These are phyloP conservation scores for Babesia caballi DNA, from an alignment of 169 alveolate species.

Conservation along the genomic window DNA sequence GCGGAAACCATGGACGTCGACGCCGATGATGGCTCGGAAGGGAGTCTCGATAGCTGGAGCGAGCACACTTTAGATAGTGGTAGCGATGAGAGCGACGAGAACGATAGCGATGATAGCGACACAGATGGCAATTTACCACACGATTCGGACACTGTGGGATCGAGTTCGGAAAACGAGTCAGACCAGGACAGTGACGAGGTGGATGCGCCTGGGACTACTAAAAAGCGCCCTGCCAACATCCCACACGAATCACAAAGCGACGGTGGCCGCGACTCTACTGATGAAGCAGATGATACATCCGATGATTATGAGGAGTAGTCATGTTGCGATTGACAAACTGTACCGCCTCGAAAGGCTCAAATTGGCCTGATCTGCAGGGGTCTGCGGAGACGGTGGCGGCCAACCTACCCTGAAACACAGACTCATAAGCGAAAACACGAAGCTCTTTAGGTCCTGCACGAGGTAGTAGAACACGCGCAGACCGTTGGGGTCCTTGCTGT, in stretches of 20 bases:
- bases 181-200: too few relatives aligned
- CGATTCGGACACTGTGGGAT: too few relatives aligned
- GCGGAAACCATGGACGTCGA: conserved; percentile 1
- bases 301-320: too few relatives aligned
- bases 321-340: too few relatives aligned
- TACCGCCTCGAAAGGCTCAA: too few relatives aligned
- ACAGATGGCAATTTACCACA: too few relatives aligned
- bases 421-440: conserved; percentile 89
- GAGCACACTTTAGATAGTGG: neutral
- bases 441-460: conserved; percentile 91
- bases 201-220: too few relatives aligned
- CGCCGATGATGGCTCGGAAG: neutral
- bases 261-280: too few relatives aligned
- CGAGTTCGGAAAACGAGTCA: too few relatives aligned
- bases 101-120: conserved; percentile 6
- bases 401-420: conserved; percentile 87
- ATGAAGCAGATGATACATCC: too few relatives aligned
- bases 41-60: neutral
- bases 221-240: too few relatives aligned
- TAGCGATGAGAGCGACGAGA: conserved; percentile 20
- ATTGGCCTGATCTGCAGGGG: conserved; percentile 53
- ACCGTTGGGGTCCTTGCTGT: conserved; percentile 92
- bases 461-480: conserved; percentile 89
- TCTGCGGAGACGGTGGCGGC: neutral
- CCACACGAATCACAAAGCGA: too few relatives aligned